A percentile compares a stretch with the other conserved stretches of the same genome.
phyloP scores from a whole-genome alignment of 2,329 filamentous ascomycete species.

The Coleophoma cylindrospora region DNA sequence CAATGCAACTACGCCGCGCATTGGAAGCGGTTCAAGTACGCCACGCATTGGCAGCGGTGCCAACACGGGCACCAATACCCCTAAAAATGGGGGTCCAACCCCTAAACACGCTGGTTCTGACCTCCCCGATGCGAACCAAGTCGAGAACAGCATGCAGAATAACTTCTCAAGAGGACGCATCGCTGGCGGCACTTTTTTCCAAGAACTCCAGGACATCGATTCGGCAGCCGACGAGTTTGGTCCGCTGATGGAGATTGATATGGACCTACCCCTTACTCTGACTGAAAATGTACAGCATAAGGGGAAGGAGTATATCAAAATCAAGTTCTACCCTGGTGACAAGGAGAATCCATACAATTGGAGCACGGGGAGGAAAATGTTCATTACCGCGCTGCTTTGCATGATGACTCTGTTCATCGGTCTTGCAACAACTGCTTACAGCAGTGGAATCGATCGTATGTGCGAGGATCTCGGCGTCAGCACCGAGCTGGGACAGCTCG shows the following conservation, averaged over 20 bases:
- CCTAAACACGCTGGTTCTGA: slow-evolving; percentile 2
- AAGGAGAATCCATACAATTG: slow-evolving; percentile 48
- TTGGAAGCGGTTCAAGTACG: neutral
- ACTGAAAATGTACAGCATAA: slow-evolving; percentile 36
- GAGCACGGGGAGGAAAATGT: slow-evolving; percentile 35
- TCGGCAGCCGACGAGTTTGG: slow-evolving; percentile 28
- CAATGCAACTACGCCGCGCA: neutral
- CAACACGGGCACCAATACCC: neutral
- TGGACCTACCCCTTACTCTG: slow-evolving; percentile 43
- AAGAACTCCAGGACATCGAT: slow-evolving; percentile 27
- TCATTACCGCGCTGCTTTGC: slow-evolving; percentile 41
- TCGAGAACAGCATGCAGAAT: slow-evolving; percentile 8
- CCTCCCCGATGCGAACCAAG: slow-evolving; percentile 10
- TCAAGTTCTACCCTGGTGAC: slow-evolving; percentile 40
- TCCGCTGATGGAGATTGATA: slow-evolving; percentile 35
- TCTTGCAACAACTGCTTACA: slow-evolving; percentile 48
- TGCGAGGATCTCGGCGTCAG: slow-evolving; percentile 35
- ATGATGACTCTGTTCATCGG: slow-evolving; percentile 49
- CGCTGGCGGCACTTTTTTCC: slow-evolving; percentile 31
- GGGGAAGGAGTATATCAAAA: slow-evolving; percentile 38
- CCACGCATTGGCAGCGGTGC: neutral
- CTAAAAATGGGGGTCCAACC: slow-evolving; percentile 1
- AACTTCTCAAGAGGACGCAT: slow-evolving; percentile 26
- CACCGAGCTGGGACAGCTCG: slow-evolving; percentile 38
- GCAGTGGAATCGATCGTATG: slow-evolving; percentile 42